phyloP scores from a whole-genome alignment of 768 basidiomycete genomes.

The Kondoa subrosea region DNA sequence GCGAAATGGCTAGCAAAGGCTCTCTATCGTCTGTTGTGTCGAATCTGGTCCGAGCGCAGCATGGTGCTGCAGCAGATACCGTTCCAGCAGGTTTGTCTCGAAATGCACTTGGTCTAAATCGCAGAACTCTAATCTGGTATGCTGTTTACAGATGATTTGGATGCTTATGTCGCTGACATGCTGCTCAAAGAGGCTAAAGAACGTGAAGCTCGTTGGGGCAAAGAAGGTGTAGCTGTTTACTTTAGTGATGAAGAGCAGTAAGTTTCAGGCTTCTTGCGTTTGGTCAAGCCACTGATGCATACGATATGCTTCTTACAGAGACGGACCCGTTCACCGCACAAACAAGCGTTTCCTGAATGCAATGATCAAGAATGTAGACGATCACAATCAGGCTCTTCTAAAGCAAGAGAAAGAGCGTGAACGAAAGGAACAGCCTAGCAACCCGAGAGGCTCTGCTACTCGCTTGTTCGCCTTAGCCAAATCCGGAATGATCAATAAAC shows the following conservation, averaged over 20 bases:
- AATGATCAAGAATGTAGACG: slow-evolving; percentile 84
- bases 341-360: slow-evolving; percentile 38
- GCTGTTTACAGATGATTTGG: slow-evolving; percentile 51
- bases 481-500: not conserved
- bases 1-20: not conserved
- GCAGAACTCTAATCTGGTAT: too few relatives aligned
- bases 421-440: not conserved
- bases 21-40: not conserved
- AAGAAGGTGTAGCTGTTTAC: slow-evolving; percentile 30
- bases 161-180: slow-evolving; percentile 76
- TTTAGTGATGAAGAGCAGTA: slow-evolving; percentile 20
- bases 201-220: slow-evolving; percentile 61
- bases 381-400: slow-evolving; percentile 72
- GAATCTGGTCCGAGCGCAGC: not conserved
- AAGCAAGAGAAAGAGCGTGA: slow-evolving; percentile 33
- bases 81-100: not conserved
- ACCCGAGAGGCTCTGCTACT: not conserved
- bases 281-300: not conserved
- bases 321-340: not conserved
- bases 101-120: too few relatives aligned
- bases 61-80: not conserved
- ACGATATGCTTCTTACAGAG: too few relatives aligned
- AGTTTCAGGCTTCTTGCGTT: not conserved
- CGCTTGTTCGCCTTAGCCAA: slow-evolving; percentile 7
- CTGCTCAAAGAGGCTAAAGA: slow-evolving; percentile 83